Percentiles rank a stretch among this genome's conserved stretches.
Conservation (phyloP, 2,329 filamentous ascomycete genomes). For the Pseudonectria foliicola region DNA sequence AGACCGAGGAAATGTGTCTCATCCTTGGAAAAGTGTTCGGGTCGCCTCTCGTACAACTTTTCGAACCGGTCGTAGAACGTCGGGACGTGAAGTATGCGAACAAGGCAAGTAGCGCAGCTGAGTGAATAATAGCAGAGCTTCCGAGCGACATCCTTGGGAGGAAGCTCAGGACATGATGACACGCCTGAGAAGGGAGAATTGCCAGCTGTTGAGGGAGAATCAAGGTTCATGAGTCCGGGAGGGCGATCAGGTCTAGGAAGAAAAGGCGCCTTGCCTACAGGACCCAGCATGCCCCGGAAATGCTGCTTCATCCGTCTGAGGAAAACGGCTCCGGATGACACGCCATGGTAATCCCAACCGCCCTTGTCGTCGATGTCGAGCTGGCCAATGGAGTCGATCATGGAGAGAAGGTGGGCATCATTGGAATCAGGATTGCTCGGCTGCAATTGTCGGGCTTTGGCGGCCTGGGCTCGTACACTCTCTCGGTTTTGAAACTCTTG, state of each 20-base stretch:
- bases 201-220: constrained; percentile 59
- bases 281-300: constrained; percentile 68
- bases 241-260: constrained; percentile 44
- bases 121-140: constrained; percentile 49
- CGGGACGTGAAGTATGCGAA: constrained; percentile 72
- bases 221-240: constrained; percentile 50
- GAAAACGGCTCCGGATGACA: constrained; percentile 87
- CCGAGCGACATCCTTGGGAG: constrained; percentile 51
- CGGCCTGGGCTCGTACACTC: constrained; percentile 39
- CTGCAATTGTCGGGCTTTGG: constrained; percentile 31
- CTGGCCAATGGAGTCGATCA: constrained; percentile 89
- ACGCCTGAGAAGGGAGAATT: constrained; percentile 54
- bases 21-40: constrained; percentile 54
- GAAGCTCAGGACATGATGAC: constrained; percentile 58
- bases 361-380: constrained; percentile 87
- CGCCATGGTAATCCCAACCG: constrained; percentile 91
- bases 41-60: constrained; percentile 64
- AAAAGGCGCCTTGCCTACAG: constrained; percentile 53
- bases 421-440: constrained; percentile 36
- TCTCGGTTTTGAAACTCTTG: constrained; percentile 58
- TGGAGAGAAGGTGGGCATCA: constrained; percentile 76
- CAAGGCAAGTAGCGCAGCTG: constrained; percentile 49
- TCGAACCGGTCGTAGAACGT: constrained; percentile 74
- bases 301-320: constrained; percentile 81
- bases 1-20: constrained; percentile 65